Conservation (phyloP, 2,329 filamentous ascomycete species). For the Fusarium sp. region DNA sequence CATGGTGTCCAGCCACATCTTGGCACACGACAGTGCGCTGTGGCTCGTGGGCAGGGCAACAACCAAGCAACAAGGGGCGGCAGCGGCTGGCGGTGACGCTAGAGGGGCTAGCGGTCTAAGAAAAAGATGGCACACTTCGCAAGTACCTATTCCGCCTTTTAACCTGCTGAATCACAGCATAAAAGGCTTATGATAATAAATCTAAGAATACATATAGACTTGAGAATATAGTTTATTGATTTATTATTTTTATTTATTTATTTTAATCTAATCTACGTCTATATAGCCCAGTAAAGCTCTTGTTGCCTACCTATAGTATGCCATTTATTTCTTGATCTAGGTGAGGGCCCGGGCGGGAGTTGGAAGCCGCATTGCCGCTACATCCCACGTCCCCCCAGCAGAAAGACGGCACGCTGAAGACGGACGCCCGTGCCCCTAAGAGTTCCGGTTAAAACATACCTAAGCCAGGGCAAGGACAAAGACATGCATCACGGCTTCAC, state of each 20-base stretch:
- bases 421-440: not conserved
- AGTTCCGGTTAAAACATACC: not conserved
- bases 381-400: not conserved
- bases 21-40: slow-evolving; percentile 9
- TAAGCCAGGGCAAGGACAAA: not conserved
- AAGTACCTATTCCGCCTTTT: too few relatives aligned
- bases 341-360: slow-evolving; percentile 5
- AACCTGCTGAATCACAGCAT: too few relatives aligned
- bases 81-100: slow-evolving; percentile 25
- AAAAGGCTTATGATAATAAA: too few relatives aligned
- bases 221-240: too few relatives aligned
- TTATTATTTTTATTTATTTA: too few relatives aligned
- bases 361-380: slow-evolving; percentile 2
- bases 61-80: slow-evolving; percentile 15
- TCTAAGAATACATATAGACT: too few relatives aligned
- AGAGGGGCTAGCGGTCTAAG: too few relatives aligned
- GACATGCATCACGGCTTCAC: slow-evolving; percentile 32
- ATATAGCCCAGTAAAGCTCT: too few relatives aligned
- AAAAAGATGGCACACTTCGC: too few relatives aligned
- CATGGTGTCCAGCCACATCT: slow-evolving; percentile 6
- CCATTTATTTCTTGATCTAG: too few relatives aligned
- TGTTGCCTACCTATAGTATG: too few relatives aligned
- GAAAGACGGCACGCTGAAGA: not conserved
- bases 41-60: slow-evolving; percentile 15
- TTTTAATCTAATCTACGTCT: too few relatives aligned